Evolutionary conservation across 1,284 basidiomycete species (phyloP).

Genomic region (Puccinia novopanici): DNA sequence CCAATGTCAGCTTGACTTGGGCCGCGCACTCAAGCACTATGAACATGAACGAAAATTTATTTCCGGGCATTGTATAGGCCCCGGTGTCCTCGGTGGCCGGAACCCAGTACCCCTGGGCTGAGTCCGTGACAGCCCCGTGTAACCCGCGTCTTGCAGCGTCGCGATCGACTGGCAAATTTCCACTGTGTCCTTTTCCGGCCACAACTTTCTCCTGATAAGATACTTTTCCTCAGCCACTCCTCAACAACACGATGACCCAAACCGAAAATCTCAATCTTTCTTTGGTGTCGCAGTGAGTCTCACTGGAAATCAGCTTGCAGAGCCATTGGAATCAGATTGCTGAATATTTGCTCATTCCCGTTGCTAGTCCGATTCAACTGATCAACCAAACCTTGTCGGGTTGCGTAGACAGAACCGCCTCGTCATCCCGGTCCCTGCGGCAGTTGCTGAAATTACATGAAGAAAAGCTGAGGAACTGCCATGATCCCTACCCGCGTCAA

Average conservation of each 20-base stretch:
- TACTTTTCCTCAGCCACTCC: background rate
- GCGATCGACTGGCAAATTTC: too few relatives aligned
- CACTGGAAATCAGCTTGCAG: background rate
- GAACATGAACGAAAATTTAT: too few relatives aligned
- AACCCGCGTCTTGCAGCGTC: too few relatives aligned
- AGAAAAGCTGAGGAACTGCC: slow-evolving; percentile 39
- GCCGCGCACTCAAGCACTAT: too few relatives aligned
- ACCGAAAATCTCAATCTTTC: background rate
- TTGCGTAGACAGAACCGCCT: slow-evolving; percentile 19
- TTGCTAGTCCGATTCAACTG: slow-evolving; percentile 30
- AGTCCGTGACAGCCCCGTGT: too few relatives aligned
- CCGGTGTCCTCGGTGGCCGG: too few relatives aligned
- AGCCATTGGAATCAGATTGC: background rate
- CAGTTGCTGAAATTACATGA: slow-evolving; percentile 43
- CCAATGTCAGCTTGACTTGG: too few relatives aligned
- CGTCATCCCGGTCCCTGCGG: slow-evolving; percentile 25
- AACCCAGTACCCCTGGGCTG: too few relatives aligned
- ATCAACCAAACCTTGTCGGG: slow-evolving; percentile 43
- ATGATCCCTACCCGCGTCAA: slow-evolving; percentile 40
- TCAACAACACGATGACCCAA: background rate
- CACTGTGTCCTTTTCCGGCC: too few relatives aligned
- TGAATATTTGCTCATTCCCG: background rate
- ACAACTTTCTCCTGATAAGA: too few relatives aligned
- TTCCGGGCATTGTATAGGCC: too few relatives aligned
- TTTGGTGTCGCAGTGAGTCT: slow-evolving; percentile 12